These are phyloP conservation scores for Sequoiadendron giganteum DNA, from an alignment of 75 land plant species.

Conservation along the genomic window DNA sequence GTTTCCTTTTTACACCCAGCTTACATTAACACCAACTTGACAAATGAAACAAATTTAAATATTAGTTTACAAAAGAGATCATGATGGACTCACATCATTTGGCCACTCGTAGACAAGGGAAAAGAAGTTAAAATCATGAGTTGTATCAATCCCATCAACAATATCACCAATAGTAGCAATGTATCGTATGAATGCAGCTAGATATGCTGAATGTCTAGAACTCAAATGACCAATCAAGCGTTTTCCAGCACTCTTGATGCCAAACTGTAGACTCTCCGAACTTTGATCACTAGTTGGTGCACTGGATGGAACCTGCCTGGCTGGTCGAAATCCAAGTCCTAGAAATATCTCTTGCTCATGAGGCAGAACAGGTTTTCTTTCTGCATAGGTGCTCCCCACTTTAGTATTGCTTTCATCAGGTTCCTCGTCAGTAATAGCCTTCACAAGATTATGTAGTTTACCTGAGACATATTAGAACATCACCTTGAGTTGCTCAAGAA, in stretches of 20 bases:
- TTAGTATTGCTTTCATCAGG: constrained; percentile 29
- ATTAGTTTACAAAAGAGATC: background rate
- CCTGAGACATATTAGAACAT: constrained; percentile 38
- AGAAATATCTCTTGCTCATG: constrained; percentile 61
- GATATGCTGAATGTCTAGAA: constrained; percentile 76
- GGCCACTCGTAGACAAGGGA: constrained; percentile 96
- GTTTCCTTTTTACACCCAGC: background rate
- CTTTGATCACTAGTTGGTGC: constrained; percentile 34
- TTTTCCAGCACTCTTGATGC: constrained; percentile 67
- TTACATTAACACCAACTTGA: background rate
- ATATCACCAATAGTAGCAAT: constrained; percentile 98
- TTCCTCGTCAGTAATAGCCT: constrained; percentile 93
- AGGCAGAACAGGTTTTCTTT: constrained; percentile 26
- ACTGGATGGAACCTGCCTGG: constrained; percentile 26
- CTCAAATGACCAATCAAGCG: constrained; percentile 61
- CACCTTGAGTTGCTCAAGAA: constrained; percentile 10
- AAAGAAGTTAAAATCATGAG: constrained; percentile 99
- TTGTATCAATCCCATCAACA: constrained; percentile 98
- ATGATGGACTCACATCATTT: constrained; percentile 72
- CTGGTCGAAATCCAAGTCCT: constrained; percentile 71
- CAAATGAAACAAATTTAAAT: background rate
- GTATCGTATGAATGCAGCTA: constrained; percentile 92
- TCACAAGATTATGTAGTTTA: constrained; percentile 96
- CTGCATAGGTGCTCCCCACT: constrained; percentile 30
- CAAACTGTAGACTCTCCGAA: constrained; percentile 35